Evolutionary conservation across 2,329 filamentous ascomycete species (phyloP).

Genomic region (Cladosporium sp.): DNA sequence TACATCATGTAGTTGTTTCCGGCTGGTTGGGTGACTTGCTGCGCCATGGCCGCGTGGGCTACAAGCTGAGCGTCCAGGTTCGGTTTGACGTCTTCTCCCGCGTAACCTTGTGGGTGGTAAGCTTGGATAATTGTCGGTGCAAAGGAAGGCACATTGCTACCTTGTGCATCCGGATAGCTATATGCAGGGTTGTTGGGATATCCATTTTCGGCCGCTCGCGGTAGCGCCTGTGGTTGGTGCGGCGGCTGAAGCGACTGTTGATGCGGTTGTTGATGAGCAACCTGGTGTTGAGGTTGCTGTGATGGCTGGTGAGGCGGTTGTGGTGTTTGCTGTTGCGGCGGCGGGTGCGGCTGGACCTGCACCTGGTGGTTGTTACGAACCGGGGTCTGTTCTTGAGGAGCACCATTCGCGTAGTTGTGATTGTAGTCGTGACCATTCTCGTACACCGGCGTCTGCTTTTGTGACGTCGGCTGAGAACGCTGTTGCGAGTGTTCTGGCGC

Average conservation of each 20-base stretch:
- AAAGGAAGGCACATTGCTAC: constrained; percentile 3
- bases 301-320: neutral
- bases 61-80: constrained; percentile 27
- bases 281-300: neutral
- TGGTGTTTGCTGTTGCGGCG: constrained; percentile 20
- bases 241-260: constrained; percentile 21
- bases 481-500: neutral
- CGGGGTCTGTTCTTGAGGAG: neutral
- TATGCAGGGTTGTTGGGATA: constrained; percentile 18
- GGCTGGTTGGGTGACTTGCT: constrained; percentile 19
- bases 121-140: constrained; percentile 8
- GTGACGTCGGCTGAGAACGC: neutral
- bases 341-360: neutral
- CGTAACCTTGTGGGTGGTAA: constrained; percentile 23
- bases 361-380: constrained; percentile 3
- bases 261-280: constrained; percentile 9
- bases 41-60: constrained; percentile 23
- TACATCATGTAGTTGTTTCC: constrained; percentile 26
- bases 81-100: constrained; percentile 25
- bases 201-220: constrained; percentile 14
- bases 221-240: constrained; percentile 19
- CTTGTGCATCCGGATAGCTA: constrained; percentile 26
- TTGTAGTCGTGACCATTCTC: neutral
- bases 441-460: constrained; percentile 12
- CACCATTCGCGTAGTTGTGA: neutral